These are phyloP conservation scores for Ceratocystis albifundus DNA, from an alignment of 2,329 filamentous ascomycete species.

Conservation along the genomic window DNA sequence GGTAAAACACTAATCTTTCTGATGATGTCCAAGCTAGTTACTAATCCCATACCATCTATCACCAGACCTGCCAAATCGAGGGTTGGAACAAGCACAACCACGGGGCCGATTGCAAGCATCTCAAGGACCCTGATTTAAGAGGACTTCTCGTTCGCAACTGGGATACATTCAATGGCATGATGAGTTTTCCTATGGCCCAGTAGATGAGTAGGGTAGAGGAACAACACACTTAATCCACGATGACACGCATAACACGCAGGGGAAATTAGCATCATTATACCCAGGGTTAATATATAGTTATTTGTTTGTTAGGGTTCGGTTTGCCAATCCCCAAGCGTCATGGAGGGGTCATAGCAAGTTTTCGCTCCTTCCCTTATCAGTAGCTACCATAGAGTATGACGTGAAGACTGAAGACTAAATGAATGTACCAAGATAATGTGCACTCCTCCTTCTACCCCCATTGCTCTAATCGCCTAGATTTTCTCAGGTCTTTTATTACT, in stretches of 20 bases:
- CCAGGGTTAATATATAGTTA: background rate
- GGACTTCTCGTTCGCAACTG: too few species aligned
- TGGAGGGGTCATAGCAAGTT: constrained; percentile 5
- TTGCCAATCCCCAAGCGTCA: background rate
- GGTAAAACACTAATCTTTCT: too few species aligned
- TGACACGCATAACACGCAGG: background rate
- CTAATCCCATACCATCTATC: too few species aligned
- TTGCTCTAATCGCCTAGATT: background rate
- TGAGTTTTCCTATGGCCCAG: too few species aligned
- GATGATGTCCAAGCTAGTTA: too few species aligned
- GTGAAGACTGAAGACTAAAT: background rate
- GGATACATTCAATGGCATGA: too few species aligned
- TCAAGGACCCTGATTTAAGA: too few species aligned
- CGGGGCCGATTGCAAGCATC: too few species aligned
- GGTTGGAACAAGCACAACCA: too few species aligned
- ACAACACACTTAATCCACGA: background rate
- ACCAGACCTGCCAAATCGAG: too few species aligned
- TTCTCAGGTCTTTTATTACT: background rate
- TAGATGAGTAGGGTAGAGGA: too few species aligned
- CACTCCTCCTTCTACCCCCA: background rate
- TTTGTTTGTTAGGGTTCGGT: background rate
- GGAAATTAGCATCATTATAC: background rate
- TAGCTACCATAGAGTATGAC: too few species aligned
- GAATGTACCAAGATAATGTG: background rate
- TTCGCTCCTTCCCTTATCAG: background rate